Evolutionary conservation across 352 stramenopile genomes (phyloP).

Genomic region (Pythium aristosporum): DNA sequence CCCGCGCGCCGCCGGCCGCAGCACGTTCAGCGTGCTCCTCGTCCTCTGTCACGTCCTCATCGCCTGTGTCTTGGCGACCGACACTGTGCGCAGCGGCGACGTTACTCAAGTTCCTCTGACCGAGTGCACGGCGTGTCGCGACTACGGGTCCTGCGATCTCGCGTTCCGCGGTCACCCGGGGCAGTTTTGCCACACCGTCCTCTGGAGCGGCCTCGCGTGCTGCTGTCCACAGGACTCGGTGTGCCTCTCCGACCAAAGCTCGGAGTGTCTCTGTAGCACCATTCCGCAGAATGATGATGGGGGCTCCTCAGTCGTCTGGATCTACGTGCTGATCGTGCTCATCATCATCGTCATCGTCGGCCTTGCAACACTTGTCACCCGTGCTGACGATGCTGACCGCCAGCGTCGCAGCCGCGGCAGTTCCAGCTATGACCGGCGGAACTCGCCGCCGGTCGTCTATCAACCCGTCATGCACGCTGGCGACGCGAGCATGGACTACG

Average conservation of each 20-base stretch:
- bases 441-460: neutral
- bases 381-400: neutral
- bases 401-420: neutral
- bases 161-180: neutral
- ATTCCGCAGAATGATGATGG: neutral
- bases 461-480: neutral
- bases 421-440: neutral
- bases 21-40: neutral
- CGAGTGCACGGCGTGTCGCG: neutral
- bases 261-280: conserved; percentile 2
- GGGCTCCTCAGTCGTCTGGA: neutral
- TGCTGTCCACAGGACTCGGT: conserved; percentile 1
- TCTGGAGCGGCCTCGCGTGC: neutral
- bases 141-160: neutral
- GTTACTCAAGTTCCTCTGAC: neutral
- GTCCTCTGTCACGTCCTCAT: neutral
- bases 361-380: neutral
- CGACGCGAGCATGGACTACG: neutral
- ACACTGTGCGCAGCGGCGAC: neutral
- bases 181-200: conserved; percentile 6
- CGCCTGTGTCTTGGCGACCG: neutral
- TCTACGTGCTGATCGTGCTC: neutral
- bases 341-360: neutral
- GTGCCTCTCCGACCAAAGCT: neutral
- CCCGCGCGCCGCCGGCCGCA: too few relatives aligned